Evolutionary conservation across 169 alveolate species (phyloP).

Genomic region (Babesia sp.): DNA sequence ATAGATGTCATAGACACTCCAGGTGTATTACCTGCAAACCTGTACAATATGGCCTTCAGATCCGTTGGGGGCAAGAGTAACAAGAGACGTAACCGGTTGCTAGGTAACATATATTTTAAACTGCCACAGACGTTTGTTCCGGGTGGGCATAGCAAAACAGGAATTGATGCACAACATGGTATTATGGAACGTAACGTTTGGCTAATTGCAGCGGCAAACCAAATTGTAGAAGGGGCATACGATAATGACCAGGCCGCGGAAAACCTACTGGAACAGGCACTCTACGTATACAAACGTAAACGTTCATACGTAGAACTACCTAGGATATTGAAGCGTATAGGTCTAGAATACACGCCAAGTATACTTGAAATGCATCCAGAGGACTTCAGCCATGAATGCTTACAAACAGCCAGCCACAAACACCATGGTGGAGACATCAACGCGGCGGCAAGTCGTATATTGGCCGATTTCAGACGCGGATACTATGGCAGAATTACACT

Average conservation of each 20-base stretch:
- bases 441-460: constrained; percentile 77
- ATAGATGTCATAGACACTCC: constrained; percentile 78
- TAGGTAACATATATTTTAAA: constrained; percentile 31
- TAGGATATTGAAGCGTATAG: constrained; percentile 32
- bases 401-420: constrained; percentile 29
- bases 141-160: constrained; percentile 44
- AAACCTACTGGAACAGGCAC: constrained; percentile 33
- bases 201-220: constrained; percentile 58
- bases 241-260: constrained; percentile 60
- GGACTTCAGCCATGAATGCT: constrained; percentile 38
- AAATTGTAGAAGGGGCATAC: constrained; percentile 57
- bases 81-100: constrained; percentile 53
- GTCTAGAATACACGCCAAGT: not conserved
- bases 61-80: constrained; percentile 30
- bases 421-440: constrained; percentile 63
- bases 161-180: constrained; percentile 15
- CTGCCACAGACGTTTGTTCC: constrained; percentile 12
- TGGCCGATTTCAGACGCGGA: constrained; percentile 78
- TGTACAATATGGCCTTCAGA: constrained; percentile 50
- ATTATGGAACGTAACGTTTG: constrained; percentile 46
- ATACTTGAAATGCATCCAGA: constrained; percentile 27
- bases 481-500: constrained; percentile 76
- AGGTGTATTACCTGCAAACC: constrained; percentile 71
- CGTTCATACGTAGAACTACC: constrained; percentile 33
- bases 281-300: constrained; percentile 6